phyloP scores from a whole-genome alignment of 1,139 yeast species.

The Suzukiozyma palmioleophila region DNA sequence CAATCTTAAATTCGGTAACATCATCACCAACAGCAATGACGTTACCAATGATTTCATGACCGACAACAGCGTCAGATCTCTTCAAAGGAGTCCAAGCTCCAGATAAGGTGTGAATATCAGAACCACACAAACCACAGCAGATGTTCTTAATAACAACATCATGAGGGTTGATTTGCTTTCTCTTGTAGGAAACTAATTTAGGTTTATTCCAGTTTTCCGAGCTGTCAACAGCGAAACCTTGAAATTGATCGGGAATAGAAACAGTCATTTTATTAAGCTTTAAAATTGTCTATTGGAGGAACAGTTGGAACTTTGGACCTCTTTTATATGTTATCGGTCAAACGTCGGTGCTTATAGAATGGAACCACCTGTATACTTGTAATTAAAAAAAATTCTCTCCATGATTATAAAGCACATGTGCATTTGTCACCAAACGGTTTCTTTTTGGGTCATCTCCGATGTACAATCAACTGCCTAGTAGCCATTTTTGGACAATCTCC shows the following conservation, averaged over 20 bases:
- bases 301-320: no score
- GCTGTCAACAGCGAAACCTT: constrained; percentile 42
- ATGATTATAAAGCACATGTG: no score
- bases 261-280: constrained; percentile 8
- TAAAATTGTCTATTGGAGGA: not conserved
- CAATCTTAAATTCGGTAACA: constrained; percentile 44
- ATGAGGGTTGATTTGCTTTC: constrained; percentile 31
- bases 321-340: no score
- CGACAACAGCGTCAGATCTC: constrained; percentile 29
- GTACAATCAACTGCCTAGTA: no score
- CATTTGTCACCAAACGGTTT: no score
- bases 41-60: constrained; percentile 54
- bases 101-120: constrained; percentile 46
- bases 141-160: constrained; percentile 45
- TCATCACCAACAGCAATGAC: constrained; percentile 48
- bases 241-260: constrained; percentile 30
- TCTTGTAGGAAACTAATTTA: constrained; percentile 35
- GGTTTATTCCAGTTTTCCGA: constrained; percentile 40
- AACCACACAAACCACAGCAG: constrained; percentile 61
- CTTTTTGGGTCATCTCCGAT: no score
- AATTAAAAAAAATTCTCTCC: no score
- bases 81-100: constrained; percentile 39
- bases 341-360: no score
- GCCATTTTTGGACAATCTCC: no score
- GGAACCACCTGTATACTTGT: no score